phyloP scores from a whole-genome alignment of 495 filamentous ascomycete genomes.

The Pseudomonodictys pantanalensis region DNA sequence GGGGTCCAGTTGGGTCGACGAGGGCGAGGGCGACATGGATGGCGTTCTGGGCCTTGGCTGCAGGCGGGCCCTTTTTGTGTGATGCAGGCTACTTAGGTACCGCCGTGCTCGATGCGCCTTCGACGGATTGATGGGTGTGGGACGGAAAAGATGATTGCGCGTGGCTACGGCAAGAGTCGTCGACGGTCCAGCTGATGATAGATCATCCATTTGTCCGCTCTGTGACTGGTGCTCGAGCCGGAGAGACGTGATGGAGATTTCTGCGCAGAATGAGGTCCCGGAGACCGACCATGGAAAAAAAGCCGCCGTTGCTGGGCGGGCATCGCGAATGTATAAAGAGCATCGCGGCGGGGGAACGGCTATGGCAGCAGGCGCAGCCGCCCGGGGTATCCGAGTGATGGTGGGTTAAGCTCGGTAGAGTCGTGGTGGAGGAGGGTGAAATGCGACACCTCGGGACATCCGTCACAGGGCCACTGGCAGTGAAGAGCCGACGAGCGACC shows the following conservation, averaged over 20 bases:
- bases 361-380: not conserved
- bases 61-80: slow-evolving; percentile 19
- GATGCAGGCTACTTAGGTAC: slow-evolving; percentile 4
- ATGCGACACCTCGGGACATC: slow-evolving; percentile 6
- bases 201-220: slow-evolving; percentile 29
- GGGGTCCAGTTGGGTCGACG: slow-evolving; percentile 7
- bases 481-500: too few species aligned
- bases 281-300: not conserved
- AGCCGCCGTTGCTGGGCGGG: not conserved
- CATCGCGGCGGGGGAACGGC: slow-evolving; percentile 1
- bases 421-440: not conserved
- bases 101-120: slow-evolving; percentile 2
- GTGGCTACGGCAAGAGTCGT: slow-evolving; percentile 10
- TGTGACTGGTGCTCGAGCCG: slow-evolving; percentile 14
- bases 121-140: not conserved
- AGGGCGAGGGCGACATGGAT: slow-evolving; percentile 21
- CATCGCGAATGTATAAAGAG: not conserved
- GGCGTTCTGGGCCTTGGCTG: slow-evolving; percentile 24
- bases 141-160: not conserved
- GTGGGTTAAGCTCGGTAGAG: slow-evolving; percentile 20
- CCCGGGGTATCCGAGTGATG: not conserved
- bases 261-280: slow-evolving; percentile 31
- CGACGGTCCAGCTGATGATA: slow-evolving; percentile 17
- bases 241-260: slow-evolving; percentile 28
- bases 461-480: too few species aligned